These are phyloP conservation scores for Ambispora gerdemannii DNA, from an alignment of 192 early-diverging fungal species.

Conservation along the genomic window DNA sequence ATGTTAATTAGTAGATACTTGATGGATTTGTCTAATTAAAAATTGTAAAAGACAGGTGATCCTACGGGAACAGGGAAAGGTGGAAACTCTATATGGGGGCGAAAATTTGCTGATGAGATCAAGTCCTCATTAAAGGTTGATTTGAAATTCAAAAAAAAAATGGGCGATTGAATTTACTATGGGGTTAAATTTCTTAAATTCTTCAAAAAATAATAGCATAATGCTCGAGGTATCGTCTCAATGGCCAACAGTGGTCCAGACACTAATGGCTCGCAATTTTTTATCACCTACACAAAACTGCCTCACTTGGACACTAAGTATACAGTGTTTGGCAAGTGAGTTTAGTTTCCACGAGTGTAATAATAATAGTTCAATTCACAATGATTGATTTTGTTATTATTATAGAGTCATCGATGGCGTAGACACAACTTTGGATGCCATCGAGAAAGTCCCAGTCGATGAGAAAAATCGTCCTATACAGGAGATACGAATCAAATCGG, in stretches of 20 bases:
- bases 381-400: background rate
- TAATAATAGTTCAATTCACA: background rate
- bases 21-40: background rate
- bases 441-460: conserved; percentile 86
- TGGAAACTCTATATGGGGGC: conserved; percentile 82
- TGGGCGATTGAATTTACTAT: background rate
- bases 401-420: conserved; percentile 79
- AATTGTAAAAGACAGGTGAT: conserved; percentile 66
- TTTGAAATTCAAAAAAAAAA: background rate
- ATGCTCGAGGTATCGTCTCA: conserved; percentile 79
- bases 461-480: conserved; percentile 78
- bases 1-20: background rate
- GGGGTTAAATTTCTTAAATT: background rate
- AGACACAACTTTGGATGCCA: conserved; percentile 75
- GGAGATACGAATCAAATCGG: conserved; percentile 66
- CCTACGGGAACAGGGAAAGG: conserved; percentile 86
- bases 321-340: conserved; percentile 84
- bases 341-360: background rate
- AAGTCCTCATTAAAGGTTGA: conserved; percentile 73
- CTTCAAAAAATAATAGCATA: conserved; percentile 61
- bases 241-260: conserved; percentile 93
- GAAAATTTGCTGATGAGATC: conserved; percentile 79
- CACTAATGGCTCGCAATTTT: conserved; percentile 88
- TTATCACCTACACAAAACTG: conserved; percentile 86
- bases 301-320: conserved; percentile 88